Evolutionary conservation across 345 rosid genomes (phyloP).

Genomic region (Populus euphratica): DNA sequence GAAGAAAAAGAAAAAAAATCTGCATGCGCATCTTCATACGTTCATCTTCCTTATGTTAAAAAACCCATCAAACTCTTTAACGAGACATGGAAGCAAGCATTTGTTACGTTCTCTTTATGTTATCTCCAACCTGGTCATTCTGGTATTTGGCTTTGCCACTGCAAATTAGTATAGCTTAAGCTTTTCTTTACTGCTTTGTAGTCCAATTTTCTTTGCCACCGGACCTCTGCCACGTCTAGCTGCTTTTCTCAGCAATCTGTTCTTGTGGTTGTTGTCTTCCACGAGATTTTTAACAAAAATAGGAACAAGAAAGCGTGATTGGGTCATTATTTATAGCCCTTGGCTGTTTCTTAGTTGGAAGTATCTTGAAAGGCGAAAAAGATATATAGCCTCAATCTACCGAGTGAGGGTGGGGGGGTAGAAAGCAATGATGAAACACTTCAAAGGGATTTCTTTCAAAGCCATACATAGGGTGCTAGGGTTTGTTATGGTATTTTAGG

Average conservation of each 20-base stretch:
- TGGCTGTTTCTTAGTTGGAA: neutral
- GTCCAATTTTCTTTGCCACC: too few species aligned
- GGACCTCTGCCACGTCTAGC: neutral
- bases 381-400: neutral
- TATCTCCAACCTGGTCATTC: too few species aligned
- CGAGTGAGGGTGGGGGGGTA: conserved; percentile 2
- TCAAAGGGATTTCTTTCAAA: neutral
- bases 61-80: too few species aligned
- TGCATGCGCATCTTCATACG: neutral
- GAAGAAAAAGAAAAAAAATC: neutral
- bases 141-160: too few species aligned
- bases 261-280: neutral
- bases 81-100: too few species aligned
- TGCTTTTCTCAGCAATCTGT: neutral
- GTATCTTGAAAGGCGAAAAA: neutral
- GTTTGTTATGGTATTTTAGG: conserved; percentile 18
- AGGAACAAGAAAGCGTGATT: neutral
- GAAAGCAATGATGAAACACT: conserved; percentile 6
- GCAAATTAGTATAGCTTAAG: too few species aligned
- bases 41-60: neutral
- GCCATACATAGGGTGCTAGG: conserved; percentile 11
- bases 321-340: neutral
- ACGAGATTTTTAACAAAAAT: neutral
- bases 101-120: too few species aligned
- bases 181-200: too few species aligned